These are phyloP conservation scores for Dittrichia graveolens DNA, from an alignment of 129 eudicot species.

Conservation along the genomic window DNA sequence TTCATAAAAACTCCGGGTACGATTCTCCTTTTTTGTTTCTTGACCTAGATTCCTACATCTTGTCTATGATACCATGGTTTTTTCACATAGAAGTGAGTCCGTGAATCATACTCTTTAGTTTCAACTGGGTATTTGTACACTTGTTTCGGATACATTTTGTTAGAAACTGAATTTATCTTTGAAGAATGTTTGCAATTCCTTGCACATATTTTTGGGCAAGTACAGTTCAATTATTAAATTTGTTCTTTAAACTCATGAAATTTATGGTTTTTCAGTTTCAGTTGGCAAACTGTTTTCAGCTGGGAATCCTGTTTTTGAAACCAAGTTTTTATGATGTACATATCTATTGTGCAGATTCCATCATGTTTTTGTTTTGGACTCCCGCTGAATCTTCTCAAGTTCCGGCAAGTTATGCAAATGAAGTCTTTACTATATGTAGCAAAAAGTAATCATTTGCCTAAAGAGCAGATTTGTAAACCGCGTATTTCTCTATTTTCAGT, in stretches of 20 bases:
- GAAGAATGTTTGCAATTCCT: constrained; percentile 3
- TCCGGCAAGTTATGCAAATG: constrained; percentile 67
- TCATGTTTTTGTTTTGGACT: constrained; percentile 90
- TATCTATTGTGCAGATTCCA: constrained; percentile 94
- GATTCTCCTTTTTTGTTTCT: not conserved
- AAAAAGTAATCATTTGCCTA: constrained; percentile 61
- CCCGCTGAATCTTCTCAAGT: constrained; percentile 91
- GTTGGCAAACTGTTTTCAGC: constrained; percentile 34
- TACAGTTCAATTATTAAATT: not conserved
- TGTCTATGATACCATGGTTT: too few relatives aligned
- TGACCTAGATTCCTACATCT: not conserved
- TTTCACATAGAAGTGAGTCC: not conserved
- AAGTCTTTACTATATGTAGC: constrained; percentile 72
- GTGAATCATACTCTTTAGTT: not conserved
- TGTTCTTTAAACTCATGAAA: constrained; percentile 19
- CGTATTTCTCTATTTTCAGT: constrained; percentile 51
- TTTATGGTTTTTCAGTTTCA: constrained; percentile 31
- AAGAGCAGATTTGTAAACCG: constrained; percentile 63
- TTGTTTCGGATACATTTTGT: not conserved
- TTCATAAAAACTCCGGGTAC: not conserved
- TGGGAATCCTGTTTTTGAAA: constrained; percentile 44
- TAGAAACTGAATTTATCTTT: constrained; percentile 3
- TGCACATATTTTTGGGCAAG: constrained; percentile 11
- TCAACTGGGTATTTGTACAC: not conserved
- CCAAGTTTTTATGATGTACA: constrained; percentile 47